These are phyloP conservation scores for Marasmius tenuissimus DNA, from an alignment of 1,284 basidiomycete genomes.

Conservation along the genomic window DNA sequence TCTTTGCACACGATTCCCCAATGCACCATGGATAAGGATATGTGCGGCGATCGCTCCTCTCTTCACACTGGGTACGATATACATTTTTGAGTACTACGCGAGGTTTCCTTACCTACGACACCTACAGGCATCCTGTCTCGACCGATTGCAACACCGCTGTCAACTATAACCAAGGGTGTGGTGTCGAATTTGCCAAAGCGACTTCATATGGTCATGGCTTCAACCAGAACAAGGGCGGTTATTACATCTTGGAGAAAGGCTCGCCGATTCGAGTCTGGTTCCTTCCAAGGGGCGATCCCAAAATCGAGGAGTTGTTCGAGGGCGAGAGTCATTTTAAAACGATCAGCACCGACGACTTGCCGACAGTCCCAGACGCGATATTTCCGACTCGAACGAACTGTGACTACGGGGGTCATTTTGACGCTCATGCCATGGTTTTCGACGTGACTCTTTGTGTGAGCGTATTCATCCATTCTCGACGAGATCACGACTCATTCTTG, in stretches of 20 bases:
- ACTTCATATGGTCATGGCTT: slow-evolving; percentile 51
- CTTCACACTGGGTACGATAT: slow-evolving; percentile 40
- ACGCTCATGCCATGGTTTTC: slow-evolving; percentile 50
- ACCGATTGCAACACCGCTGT: slow-evolving; percentile 49
- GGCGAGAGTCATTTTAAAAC: slow-evolving; percentile 13
- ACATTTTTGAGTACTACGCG: neutral
- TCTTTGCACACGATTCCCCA: slow-evolving; percentile 53
- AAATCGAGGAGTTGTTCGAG: slow-evolving; percentile 33
- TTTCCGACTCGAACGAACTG: slow-evolving; percentile 45
- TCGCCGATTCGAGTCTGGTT: slow-evolving; percentile 51
- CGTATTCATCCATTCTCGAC: slow-evolving; percentile 2
- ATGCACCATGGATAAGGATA: slow-evolving; percentile 42
- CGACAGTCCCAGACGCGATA: slow-evolving; percentile 41
- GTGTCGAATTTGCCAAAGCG: slow-evolving; percentile 41
- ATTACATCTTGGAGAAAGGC: slow-evolving; percentile 43
- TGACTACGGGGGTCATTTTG: slow-evolving; percentile 43
- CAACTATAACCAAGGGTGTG: slow-evolving; percentile 65
- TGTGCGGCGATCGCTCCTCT: slow-evolving; percentile 22
- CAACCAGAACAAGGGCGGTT: slow-evolving; percentile 53
- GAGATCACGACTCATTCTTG: neutral
- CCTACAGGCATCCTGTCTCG: slow-evolving; percentile 30
- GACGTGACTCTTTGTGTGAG: slow-evolving; percentile 55
- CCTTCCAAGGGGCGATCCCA: slow-evolving; percentile 41
- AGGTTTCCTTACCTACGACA: neutral
- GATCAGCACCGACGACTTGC: slow-evolving; percentile 39